These are phyloP conservation scores for Penicillium sp. DNA, from an alignment of 2,329 filamentous ascomycete species.

Conservation along the genomic window DNA sequence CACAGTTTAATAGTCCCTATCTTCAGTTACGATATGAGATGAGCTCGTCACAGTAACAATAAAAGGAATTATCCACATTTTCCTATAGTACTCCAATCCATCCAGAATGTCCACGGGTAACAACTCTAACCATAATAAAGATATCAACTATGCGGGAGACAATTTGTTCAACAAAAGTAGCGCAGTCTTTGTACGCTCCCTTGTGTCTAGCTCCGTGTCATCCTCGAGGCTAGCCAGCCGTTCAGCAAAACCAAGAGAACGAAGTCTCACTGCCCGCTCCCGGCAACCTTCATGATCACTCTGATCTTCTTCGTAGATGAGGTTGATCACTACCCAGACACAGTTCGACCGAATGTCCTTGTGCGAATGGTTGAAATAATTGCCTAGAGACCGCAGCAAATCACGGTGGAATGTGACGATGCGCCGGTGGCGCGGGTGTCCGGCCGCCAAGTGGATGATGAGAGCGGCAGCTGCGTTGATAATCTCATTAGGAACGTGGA, in stretches of 20 bases:
- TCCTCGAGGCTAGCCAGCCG: constrained; percentile 63
- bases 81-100: neutral
- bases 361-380: constrained; percentile 71
- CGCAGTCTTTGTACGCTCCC: constrained; percentile 79
- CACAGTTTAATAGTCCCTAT: neutral
- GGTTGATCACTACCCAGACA: constrained; percentile 81
- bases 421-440: constrained; percentile 73
- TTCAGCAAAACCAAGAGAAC: constrained; percentile 67
- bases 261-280: constrained; percentile 67
- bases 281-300: constrained; percentile 64
- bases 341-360: constrained; percentile 73
- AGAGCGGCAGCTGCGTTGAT: constrained; percentile 77
- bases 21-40: neutral
- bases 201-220: constrained; percentile 77
- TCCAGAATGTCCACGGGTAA: neutral
- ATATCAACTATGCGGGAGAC: constrained; percentile 1
- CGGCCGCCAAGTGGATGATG: constrained; percentile 84
- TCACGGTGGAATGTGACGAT: constrained; percentile 73
- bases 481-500: constrained; percentile 58
- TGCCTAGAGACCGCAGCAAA: constrained; percentile 69
- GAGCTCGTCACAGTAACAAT: neutral
- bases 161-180: constrained; percentile 63
- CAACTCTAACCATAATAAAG: neutral
- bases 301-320: constrained; percentile 78
- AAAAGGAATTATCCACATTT: neutral